These are phyloP conservation scores for Mycosarcoma maydis DNA, from an alignment of 1,284 basidiomycete genomes.

Conservation along the genomic window DNA sequence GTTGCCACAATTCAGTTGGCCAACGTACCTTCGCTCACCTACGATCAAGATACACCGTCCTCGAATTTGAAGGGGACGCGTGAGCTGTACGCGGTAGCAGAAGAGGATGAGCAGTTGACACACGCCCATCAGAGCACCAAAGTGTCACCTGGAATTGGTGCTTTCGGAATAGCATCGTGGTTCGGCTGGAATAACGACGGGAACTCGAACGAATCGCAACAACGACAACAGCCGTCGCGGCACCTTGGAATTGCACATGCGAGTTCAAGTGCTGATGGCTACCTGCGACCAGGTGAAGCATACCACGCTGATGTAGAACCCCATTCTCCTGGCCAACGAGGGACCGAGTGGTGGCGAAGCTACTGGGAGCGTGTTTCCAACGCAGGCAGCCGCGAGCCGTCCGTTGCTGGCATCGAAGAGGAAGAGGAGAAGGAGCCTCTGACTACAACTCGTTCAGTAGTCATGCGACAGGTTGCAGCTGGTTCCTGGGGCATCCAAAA, in stretches of 20 bases:
- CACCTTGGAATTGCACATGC: too few species aligned
- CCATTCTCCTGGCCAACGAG: conserved; percentile 1
- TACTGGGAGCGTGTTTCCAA: conserved; percentile 37
- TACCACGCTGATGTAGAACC: conserved; percentile 4
- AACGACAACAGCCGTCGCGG: too few species aligned
- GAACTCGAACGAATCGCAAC: background rate
- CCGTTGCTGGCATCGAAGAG: conserved; percentile 12
- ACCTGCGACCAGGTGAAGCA: conserved; percentile 1
- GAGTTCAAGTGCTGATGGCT: background rate
- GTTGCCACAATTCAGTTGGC: conserved; percentile 21
- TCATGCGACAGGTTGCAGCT: conserved; percentile 32
- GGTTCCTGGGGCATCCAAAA: conserved; percentile 29
- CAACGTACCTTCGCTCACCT: conserved; percentile 32
- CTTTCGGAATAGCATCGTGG: conserved; percentile 34
- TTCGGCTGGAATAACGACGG: conserved; percentile 20
- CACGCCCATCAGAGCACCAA: background rate
- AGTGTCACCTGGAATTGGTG: conserved; percentile 20
- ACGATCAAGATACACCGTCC: conserved; percentile 7
- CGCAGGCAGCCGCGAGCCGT: conserved; percentile 20
- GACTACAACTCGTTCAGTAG: conserved; percentile 1
- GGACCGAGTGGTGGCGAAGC: conserved; percentile 33
- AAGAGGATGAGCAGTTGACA: conserved; percentile 7
- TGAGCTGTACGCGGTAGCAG: conserved; percentile 12
- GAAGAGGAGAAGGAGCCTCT: conserved; percentile 16
- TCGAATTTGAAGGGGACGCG: background rate